Percentiles rank a stretch among this genome's conserved stretches.
phyloP scores from a whole-genome alignment of 345 rosid species.

The Hibiscus trionum region DNA sequence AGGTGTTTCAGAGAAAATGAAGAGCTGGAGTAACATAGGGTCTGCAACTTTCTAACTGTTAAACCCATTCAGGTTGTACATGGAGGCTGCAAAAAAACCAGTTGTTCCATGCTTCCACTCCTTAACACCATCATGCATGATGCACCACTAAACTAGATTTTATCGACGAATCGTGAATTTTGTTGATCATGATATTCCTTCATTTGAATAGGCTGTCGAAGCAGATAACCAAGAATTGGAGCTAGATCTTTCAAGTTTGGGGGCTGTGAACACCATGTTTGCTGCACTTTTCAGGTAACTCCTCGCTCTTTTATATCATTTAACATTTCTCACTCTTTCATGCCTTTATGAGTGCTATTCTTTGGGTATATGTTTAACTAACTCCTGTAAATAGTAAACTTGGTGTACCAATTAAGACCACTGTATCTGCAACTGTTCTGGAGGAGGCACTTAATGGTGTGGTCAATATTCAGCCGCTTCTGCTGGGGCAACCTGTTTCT shows the following conservation, averaged over 20 bases:
- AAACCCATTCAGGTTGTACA: background rate
- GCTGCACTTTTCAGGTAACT: conserved; percentile 87
- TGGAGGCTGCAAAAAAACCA: background rate
- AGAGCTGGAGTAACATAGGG: background rate
- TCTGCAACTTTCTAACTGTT: background rate
- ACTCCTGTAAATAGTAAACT: conserved; percentile 54
- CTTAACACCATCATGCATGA: background rate
- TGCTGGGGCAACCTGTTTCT: conserved; percentile 53
- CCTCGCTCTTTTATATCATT: background rate
- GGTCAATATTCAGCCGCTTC: conserved; percentile 57
- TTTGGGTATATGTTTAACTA: conserved; percentile 2
- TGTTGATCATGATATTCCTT: conserved; percentile 14
- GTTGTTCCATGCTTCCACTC: background rate
- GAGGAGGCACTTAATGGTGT: conserved; percentile 93
- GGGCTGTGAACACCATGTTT: conserved; percentile 89
- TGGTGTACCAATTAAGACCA: conserved; percentile 97
- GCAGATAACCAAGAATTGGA: conserved; percentile 79
- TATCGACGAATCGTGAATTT: background rate
- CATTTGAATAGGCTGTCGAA: conserved; percentile 55
- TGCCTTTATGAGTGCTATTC: background rate
- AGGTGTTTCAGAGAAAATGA: background rate
- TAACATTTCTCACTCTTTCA: background rate
- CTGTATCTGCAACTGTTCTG: conserved; percentile 86
- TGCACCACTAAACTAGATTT: background rate
- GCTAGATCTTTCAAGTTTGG: conserved; percentile 94